Evolutionary conservation across 164 flowering plant genomes (phyloP).

Genomic region (Platanus orientalis): DNA sequence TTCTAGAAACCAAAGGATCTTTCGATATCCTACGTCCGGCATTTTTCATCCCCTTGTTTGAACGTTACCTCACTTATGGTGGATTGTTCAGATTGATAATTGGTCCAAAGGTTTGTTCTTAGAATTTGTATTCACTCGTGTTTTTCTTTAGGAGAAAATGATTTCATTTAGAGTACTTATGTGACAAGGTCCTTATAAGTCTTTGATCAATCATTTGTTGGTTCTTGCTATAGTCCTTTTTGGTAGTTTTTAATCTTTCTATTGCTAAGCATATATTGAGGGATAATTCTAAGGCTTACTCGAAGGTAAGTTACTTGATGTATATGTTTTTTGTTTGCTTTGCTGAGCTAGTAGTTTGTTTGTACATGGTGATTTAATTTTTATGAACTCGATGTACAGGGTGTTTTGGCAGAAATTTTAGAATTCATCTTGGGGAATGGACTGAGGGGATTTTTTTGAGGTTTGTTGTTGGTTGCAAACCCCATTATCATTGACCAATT

Average conservation of each 20-base stretch:
- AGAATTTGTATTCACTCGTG: neutral
- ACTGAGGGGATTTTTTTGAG: too few species aligned
- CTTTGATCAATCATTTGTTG: too few species aligned
- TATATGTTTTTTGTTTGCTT: neutral
- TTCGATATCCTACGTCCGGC: constrained; percentile 62
- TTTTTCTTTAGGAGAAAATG: neutral
- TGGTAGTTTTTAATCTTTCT: too few species aligned
- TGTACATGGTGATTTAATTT: neutral
- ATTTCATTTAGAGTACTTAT: neutral
- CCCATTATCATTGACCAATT: too few species aligned
- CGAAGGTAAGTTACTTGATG: constrained; percentile 47
- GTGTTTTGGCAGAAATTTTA: constrained; percentile 88
- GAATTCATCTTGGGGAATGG: constrained; percentile 99
- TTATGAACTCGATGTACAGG: constrained; percentile 38
- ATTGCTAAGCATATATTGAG: too few species aligned
- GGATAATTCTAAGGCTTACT: too few species aligned
- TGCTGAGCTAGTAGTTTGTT: neutral
- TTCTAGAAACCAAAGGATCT: too few species aligned
- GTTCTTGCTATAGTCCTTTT: too few species aligned
- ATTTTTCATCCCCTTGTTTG: constrained; percentile 83
- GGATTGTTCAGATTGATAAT: constrained; percentile 78
- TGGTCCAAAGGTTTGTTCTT: constrained; percentile 84
- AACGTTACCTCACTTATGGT: too few species aligned
- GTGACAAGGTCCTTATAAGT: neutral
- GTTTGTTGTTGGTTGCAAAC: too few species aligned